Evolutionary conservation across 768 basidiomycete species (phyloP), one percentile per base, ranked within the genome.

Genomic region (Podaxis pistillaris): DNA sequence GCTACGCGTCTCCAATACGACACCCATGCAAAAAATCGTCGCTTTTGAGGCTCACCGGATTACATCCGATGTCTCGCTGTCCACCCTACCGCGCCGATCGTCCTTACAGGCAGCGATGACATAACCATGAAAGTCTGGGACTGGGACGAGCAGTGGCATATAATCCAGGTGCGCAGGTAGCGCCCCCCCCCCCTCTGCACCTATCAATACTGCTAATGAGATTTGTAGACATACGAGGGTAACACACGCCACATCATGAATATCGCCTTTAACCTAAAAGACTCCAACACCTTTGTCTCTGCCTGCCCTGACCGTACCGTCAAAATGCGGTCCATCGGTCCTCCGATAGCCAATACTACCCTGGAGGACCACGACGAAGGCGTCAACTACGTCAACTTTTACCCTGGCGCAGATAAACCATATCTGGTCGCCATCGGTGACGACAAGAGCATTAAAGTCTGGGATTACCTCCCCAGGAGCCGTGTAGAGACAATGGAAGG

Each of bases 101-200:
- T 98, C 8, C 79, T 99, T 41, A 99, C 96, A 0, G 97, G 96
- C 24, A 93, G 91, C 69, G 97, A 99, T 72, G 97, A 99, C 75
- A 97, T 98, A 96, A 94, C 95, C 33, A 95, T 99, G 80, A 97
- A 96, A 76, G 94, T 94, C 63, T 99, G 97, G 97, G 94, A 98
- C 73, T 98, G 97, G 97, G 97, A 99, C 66, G 96, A 98, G 79
- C 88, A 89, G 57, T 98, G 97, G 97, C 91, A 94, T 73, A 94
- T 93, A 72, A 89, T 94, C 50, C 96, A 98, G 84, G 94, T 93
- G 65, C 64, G 84, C 24, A 26, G 24, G 24, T 26, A 26, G 24
- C 74, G 28, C 50, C 46, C 17, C 6, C 46, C 17, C 6, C 26
- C 40, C 17, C 40, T 12, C 3, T 26, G 24, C 24, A 19, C 47